Evolutionary conservation across 768 basidiomycete species (phyloP).

Genomic region (Gloeopeniophorella convolvens): DNA sequence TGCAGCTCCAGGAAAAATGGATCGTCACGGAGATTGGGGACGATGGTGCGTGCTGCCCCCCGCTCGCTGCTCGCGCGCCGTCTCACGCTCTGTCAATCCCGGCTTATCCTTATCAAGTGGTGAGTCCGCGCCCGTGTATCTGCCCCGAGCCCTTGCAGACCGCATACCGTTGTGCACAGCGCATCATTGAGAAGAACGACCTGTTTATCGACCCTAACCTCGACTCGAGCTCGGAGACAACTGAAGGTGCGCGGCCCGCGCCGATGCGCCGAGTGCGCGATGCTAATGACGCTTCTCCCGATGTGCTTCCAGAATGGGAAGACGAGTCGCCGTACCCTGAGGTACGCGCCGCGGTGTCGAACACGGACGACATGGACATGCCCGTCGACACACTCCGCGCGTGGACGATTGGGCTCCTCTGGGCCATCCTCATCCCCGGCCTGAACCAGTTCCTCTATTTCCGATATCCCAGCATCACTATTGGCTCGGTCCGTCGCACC

Average conservation of each 20-base stretch:
- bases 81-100: neutral
- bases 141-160: neutral
- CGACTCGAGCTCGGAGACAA: constrained; percentile 14
- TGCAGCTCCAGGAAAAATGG: constrained; percentile 18
- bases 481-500: constrained; percentile 26
- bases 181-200: constrained; percentile 13
- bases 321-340: constrained; percentile 86
- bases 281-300: neutral
- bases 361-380: constrained; percentile 62
- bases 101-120: constrained; percentile 9
- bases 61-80: too few species aligned
- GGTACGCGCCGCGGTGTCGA: constrained; percentile 68
- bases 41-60: neutral
- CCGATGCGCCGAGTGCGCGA: neutral
- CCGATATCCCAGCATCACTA: neutral
- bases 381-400: constrained; percentile 58
- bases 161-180: neutral
- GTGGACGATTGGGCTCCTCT: constrained; percentile 67
- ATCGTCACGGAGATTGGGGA: constrained; percentile 12
- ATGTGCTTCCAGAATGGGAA: constrained; percentile 26
- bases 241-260: constrained; percentile 9
- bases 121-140: constrained; percentile 5
- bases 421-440: constrained; percentile 58
- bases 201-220: constrained; percentile 20
- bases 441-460: constrained; percentile 74